Evolutionary conservation across 192 early-diverging fungal genomes (phyloP).

Genomic region (Entophlyctis luteolus): DNA sequence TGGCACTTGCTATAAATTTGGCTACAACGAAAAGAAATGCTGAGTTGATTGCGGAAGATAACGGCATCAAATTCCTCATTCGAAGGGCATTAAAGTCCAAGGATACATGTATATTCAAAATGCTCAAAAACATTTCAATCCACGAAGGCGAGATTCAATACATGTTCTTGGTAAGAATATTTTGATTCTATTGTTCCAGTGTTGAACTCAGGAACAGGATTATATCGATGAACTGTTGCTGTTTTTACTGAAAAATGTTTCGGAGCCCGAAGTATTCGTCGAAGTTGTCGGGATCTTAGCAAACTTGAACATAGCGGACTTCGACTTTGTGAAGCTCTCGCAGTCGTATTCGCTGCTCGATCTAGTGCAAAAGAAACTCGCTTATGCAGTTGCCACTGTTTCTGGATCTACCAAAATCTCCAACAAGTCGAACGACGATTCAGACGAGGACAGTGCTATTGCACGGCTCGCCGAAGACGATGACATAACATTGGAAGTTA

Average conservation of each 20-base stretch:
- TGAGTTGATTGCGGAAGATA: constrained; percentile 38
- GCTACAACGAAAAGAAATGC: constrained; percentile 34
- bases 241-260: constrained; percentile 33
- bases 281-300: constrained; percentile 51
- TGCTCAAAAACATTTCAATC: constrained; percentile 47
- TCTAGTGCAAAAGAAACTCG: constrained; percentile 31
- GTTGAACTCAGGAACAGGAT: constrained; percentile 27
- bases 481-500: constrained; percentile 48
- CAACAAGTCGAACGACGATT: background rate
- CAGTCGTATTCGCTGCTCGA: constrained; percentile 44
- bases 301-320: constrained; percentile 45
- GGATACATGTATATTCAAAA: constrained; percentile 53
- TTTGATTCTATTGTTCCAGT: constrained; percentile 1
- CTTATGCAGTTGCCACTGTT: constrained; percentile 6
- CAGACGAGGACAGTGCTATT: background rate
- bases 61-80: constrained; percentile 51
- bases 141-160: constrained; percentile 36
- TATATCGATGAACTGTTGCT: constrained; percentile 55
- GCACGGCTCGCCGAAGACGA: constrained; percentile 38
- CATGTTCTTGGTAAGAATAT: constrained; percentile 40
- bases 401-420: background rate
- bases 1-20: constrained; percentile 55
- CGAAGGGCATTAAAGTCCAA: constrained; percentile 50
- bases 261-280: constrained; percentile 40
- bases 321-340: constrained; percentile 53